Conservation (phyloP, 306 rosid species). For the Trichosanthes cucumerina region DNA sequence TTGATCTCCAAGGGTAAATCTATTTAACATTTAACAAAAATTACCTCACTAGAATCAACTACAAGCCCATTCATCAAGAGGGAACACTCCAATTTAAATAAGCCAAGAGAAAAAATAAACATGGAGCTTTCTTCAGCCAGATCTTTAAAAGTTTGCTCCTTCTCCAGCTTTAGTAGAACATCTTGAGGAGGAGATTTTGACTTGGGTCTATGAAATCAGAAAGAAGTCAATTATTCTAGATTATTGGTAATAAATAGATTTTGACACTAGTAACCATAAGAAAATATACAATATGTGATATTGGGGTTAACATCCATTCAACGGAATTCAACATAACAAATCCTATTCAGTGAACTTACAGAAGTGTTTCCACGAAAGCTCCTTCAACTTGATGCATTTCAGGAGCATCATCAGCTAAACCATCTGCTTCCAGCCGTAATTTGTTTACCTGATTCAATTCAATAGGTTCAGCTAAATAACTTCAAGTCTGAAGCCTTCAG, state of each 20-base stretch:
- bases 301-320: not conserved
- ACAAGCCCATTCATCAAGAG: conserved; percentile 92
- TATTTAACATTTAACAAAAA: not conserved
- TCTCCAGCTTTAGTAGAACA: conserved; percentile 62
- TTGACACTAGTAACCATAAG: not conserved
- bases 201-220: conserved; percentile 54
- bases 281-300: not conserved
- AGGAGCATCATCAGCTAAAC: conserved; percentile 42
- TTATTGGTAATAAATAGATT: not conserved
- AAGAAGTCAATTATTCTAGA: conserved; percentile 15
- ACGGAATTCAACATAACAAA: conserved; percentile 8
- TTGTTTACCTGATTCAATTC: conserved; percentile 55
- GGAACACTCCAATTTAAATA: conserved; percentile 54
- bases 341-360: conserved; percentile 42
- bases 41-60: conserved; percentile 73
- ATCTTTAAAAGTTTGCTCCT: conserved; percentile 61
- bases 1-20: not conserved
- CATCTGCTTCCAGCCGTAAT: conserved; percentile 58
- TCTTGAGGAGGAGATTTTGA: conserved; percentile 88
- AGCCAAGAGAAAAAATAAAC: conserved; percentile 70
- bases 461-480: conserved; percentile 11
- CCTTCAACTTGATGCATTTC: conserved; percentile 79
- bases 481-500: not conserved
- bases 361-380: conserved; percentile 84
- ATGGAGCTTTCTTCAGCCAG: conserved; percentile 64